These are phyloP conservation scores for Ceratocystis smalleyi DNA, from an alignment of 2,329 filamentous ascomycete genomes.

Conservation along the genomic window DNA sequence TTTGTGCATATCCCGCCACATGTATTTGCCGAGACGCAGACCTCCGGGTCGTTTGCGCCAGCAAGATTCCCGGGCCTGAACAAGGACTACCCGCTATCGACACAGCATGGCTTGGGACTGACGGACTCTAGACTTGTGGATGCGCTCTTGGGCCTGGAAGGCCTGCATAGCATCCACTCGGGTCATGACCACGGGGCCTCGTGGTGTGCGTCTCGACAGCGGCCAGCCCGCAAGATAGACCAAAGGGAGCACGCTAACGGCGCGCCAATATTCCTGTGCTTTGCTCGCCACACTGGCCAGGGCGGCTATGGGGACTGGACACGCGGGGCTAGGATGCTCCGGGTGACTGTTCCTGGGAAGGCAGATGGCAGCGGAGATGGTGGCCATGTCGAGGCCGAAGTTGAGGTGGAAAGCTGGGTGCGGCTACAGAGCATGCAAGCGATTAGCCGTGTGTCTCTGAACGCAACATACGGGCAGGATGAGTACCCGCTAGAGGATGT, in stretches of 20 bases:
- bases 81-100: slow-evolving; percentile 20
- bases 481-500: slow-evolving; percentile 28
- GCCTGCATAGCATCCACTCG: slow-evolving; percentile 35
- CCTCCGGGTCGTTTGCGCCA: slow-evolving; percentile 20
- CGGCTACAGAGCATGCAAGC: slow-evolving; percentile 40
- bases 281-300: slow-evolving; percentile 53
- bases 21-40: slow-evolving; percentile 21
- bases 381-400: slow-evolving; percentile 15
- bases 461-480: slow-evolving; percentile 43
- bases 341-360: neutral
- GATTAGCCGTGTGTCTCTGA: slow-evolving; percentile 39
- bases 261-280: slow-evolving; percentile 31
- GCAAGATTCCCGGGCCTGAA: slow-evolving; percentile 25
- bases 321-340: slow-evolving; percentile 43
- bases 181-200: slow-evolving; percentile 42
- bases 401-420: slow-evolving; percentile 43
- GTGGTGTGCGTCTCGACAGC: slow-evolving; percentile 26
- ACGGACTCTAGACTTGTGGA: slow-evolving; percentile 37
- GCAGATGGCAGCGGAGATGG: slow-evolving; percentile 25
- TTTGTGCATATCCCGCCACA: slow-evolving; percentile 35
- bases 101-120: slow-evolving; percentile 23
- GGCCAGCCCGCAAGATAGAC: slow-evolving; percentile 24
- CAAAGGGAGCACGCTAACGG: slow-evolving; percentile 21
- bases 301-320: slow-evolving; percentile 53
- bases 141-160: slow-evolving; percentile 32